Conservation (phyloP, 352 stramenopile species). For the Globisporangium canariense region DNA sequence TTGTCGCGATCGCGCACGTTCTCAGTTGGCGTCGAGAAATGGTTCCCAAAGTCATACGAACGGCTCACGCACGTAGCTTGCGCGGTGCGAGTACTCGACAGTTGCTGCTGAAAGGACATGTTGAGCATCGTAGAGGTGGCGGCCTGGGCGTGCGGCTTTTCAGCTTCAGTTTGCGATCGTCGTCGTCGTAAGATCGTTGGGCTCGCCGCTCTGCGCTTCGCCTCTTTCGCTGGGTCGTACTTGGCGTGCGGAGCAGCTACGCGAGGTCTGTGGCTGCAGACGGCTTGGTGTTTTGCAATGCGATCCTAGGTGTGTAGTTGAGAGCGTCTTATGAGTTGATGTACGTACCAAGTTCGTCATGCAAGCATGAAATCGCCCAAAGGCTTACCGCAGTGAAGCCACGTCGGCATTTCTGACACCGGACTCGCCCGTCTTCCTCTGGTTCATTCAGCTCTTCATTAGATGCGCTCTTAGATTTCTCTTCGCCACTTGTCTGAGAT, state of each 20-base stretch:
- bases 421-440: slow-evolving; percentile 47
- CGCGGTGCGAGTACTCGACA: neutral
- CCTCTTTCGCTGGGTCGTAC: neutral
- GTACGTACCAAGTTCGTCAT: neutral
- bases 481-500: no score
- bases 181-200: neutral
- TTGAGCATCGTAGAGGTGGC: neutral
- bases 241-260: neutral
- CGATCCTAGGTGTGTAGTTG: slow-evolving; percentile 28
- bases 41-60: slow-evolving; percentile 10
- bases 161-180: neutral
- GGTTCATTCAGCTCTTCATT: slow-evolving; percentile 31
- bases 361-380: neutral
- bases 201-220: slow-evolving; percentile 1
- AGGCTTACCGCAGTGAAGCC: slow-evolving; percentile 34
- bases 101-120: neutral
- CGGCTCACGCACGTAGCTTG: neutral
- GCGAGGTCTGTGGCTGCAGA: slow-evolving; percentile 28
- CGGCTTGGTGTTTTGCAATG: slow-evolving; percentile 67
- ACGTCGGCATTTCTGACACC: slow-evolving; percentile 53
- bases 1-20: slow-evolving; percentile 9
- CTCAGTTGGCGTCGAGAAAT: neutral
- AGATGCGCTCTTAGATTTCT: neutral
- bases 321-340: neutral
- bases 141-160: neutral